Evolutionary conservation across 495 filamentous ascomycete species (phyloP).

Genomic region (Massariosphaeria phaeospora): DNA sequence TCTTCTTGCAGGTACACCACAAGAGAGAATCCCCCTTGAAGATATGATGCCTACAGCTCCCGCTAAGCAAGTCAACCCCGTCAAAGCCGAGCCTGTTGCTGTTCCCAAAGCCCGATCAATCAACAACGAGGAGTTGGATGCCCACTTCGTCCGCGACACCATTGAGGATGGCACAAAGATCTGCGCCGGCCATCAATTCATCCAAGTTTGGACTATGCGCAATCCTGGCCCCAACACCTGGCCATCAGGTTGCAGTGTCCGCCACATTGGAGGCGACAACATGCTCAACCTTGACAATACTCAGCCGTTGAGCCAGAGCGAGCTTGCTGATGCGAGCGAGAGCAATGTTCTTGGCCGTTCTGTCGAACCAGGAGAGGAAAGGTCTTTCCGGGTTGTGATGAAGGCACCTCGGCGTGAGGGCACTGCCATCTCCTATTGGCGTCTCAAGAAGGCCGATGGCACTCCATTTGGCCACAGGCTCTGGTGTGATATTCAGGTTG

Average conservation of each 20-base stretch:
- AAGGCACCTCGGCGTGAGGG: slow-evolving; percentile 69
- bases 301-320: slow-evolving; percentile 67
- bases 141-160: slow-evolving; percentile 73
- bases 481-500: slow-evolving; percentile 78
- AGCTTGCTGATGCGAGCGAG: slow-evolving; percentile 68
- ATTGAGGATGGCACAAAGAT: slow-evolving; percentile 72
- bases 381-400: slow-evolving; percentile 77
- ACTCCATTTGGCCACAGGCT: slow-evolving; percentile 82
- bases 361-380: slow-evolving; percentile 65
- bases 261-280: slow-evolving; percentile 86
- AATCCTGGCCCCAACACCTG: slow-evolving; percentile 75
- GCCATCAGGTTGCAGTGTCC: slow-evolving; percentile 86
- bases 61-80: neutral
- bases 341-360: slow-evolving; percentile 70
- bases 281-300: slow-evolving; percentile 83
- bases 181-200: slow-evolving; percentile 63
- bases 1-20: slow-evolving; percentile 32
- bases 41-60: slow-evolving; percentile 26
- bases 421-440: slow-evolving; percentile 91
- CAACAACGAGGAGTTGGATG: slow-evolving; percentile 52
- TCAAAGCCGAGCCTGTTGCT: slow-evolving; percentile 1
- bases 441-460: slow-evolving; percentile 76
- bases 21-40: slow-evolving; percentile 37
- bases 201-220: slow-evolving; percentile 86
- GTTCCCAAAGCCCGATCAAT: neutral